phyloP scores from a whole-genome alignment of 140 eudicot species.

The Anethum foeniculum region DNA sequence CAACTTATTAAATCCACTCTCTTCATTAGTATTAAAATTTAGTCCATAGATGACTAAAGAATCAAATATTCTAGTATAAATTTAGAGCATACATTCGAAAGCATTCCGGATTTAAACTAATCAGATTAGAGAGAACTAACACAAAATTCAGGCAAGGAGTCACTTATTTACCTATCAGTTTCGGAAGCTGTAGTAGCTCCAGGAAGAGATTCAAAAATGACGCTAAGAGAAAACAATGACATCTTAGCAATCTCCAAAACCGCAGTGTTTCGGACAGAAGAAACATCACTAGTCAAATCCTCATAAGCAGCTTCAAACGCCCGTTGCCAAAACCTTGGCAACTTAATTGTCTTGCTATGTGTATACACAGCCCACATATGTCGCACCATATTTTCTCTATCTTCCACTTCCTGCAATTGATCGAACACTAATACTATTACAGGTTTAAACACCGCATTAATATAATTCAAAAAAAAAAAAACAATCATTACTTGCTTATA shows the following conservation, averaged over 20 bases:
- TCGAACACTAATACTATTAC: neutral
- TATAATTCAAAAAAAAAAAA: no score
- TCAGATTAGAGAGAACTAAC: no score
- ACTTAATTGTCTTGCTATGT: conserved; percentile 39
- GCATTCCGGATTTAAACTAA: no score
- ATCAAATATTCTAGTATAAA: no score
- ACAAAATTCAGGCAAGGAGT: no score
- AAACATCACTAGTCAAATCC: conserved; percentile 55
- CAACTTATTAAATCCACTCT: no score
- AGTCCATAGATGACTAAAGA: no score
- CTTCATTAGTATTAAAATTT: no score
- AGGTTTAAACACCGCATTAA: no score
- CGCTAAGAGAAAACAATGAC: conserved; percentile 27
- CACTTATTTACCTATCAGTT: no score
- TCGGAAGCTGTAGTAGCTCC: neutral
- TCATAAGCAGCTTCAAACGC: conserved; percentile 91
- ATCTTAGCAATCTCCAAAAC: conserved; percentile 80
- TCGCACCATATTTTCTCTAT: conserved; percentile 73
- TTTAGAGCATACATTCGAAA: no score
- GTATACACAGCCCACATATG: conserved; percentile 85
- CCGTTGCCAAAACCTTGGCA: conserved; percentile 81
- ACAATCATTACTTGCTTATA: no score
- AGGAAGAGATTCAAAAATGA: neutral
- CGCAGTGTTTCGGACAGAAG: conserved; percentile 47
- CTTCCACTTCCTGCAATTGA: conserved; percentile 66